phyloP scores from a whole-genome alignment of 441 rosid genomes.

The Adansonia madagascariensis region DNA sequence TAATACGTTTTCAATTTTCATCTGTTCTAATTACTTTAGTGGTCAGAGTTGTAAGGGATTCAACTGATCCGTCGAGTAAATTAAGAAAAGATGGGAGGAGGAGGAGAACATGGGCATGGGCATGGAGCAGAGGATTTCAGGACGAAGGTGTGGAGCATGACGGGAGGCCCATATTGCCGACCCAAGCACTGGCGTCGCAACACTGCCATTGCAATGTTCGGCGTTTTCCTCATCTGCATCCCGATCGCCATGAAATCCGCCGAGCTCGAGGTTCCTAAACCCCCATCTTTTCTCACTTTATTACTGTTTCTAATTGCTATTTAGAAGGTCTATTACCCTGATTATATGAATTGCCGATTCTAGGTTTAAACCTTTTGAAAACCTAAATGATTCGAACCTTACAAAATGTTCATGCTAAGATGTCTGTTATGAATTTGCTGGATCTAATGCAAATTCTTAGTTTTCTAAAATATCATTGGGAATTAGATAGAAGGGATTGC shows the following conservation, averaged over 20 bases:
- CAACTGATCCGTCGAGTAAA: slow-evolving; percentile 25
- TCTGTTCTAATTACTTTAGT: slow-evolving; percentile 14
- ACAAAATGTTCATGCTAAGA: not conserved
- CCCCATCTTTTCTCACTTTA: slow-evolving; percentile 1
- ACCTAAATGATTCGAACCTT: slow-evolving; percentile 2
- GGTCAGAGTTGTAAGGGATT: slow-evolving; percentile 17
- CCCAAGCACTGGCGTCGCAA: slow-evolving; percentile 98
- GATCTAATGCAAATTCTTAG: not conserved
- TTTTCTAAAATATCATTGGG: not conserved
- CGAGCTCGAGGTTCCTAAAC: slow-evolving; percentile 75
- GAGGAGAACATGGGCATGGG: slow-evolving; percentile 79
- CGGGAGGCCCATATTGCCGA: slow-evolving; percentile 92
- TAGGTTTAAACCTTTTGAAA: slow-evolving; percentile 7
- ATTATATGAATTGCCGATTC: not conserved
- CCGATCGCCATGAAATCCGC: slow-evolving; percentile 94
- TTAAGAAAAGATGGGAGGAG: slow-evolving; percentile 24
- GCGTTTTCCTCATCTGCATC: slow-evolving; percentile 79
- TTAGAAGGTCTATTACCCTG: not conserved
- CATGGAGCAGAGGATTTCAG: slow-evolving; percentile 83
- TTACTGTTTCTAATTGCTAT: not conserved
- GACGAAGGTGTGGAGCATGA: slow-evolving; percentile 91
- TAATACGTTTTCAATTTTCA: not conserved
- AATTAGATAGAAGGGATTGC: slow-evolving; percentile 6
- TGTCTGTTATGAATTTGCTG: not conserved
- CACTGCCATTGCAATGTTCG: slow-evolving; percentile 91